These are phyloP conservation scores for Globisporangium middletonii DNA, from an alignment of 352 stramenopile genomes.

Conservation along the genomic window DNA sequence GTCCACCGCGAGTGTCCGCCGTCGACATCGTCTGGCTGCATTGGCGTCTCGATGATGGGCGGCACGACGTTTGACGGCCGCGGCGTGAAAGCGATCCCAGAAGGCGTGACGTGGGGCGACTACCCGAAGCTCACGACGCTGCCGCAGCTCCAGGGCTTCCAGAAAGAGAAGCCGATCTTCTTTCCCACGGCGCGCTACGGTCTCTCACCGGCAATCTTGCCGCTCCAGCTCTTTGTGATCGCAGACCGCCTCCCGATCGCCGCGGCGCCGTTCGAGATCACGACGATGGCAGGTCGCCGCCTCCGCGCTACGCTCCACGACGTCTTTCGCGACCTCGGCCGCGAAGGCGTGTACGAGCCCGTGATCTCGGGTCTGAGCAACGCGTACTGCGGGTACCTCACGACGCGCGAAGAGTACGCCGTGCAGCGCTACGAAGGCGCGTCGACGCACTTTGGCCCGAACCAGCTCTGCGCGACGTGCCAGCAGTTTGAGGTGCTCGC, in stretches of 20 bases:
- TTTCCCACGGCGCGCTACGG: slow-evolving; percentile 74
- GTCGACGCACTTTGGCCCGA: slow-evolving; percentile 85
- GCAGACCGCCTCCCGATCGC: slow-evolving; percentile 52
- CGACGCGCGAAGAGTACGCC: slow-evolving; percentile 81
- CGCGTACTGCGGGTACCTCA: slow-evolving; percentile 82
- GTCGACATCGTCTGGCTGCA: slow-evolving; percentile 71
- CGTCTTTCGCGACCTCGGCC: slow-evolving; percentile 19
- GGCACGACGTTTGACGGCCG: slow-evolving; percentile 72
- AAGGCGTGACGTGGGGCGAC: slow-evolving; percentile 61
- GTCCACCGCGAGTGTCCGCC: slow-evolving; percentile 52
- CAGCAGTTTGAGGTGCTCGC: slow-evolving; percentile 77
- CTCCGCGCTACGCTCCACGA: slow-evolving; percentile 37
- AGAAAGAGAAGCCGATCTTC: slow-evolving; percentile 78
- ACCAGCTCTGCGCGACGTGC: slow-evolving; percentile 71
- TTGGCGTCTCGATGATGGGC: slow-evolving; percentile 82
- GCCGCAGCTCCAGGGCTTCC: slow-evolving; percentile 56
- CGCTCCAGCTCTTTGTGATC: slow-evolving; percentile 67
- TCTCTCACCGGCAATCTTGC: slow-evolving; percentile 63
- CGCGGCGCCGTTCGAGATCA: slow-evolving; percentile 77
- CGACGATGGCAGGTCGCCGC: slow-evolving; percentile 76
- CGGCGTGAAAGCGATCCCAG: slow-evolving; percentile 48
- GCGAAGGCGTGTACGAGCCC: slow-evolving; percentile 21
- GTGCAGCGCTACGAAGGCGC: slow-evolving; percentile 87
- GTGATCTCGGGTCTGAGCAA: slow-evolving; percentile 77
- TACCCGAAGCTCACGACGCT: slow-evolving; percentile 74